phyloP scores from a whole-genome alignment of 345 rosid genomes.

The Linum usitatissimum region DNA sequence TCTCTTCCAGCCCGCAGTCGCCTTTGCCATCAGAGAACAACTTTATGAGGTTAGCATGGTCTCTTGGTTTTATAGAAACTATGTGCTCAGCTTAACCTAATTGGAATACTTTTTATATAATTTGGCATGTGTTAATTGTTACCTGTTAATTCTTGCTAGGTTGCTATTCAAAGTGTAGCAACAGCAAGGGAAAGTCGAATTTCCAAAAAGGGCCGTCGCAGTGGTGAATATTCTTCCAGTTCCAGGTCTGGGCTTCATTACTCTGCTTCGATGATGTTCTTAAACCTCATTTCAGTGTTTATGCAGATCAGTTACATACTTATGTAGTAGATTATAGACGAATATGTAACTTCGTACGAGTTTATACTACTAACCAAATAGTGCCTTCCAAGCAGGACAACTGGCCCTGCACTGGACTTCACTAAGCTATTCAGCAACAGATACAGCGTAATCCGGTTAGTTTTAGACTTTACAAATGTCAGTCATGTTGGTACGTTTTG shows the following conservation, averaged over 20 bases:
- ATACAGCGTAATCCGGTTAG: constrained; percentile 73
- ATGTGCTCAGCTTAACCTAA: constrained; percentile 6
- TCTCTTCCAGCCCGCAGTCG: constrained; percentile 74
- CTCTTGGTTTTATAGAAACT: background rate
- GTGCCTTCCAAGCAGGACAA: constrained; percentile 44
- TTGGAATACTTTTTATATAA: background rate
- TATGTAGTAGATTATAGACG: background rate
- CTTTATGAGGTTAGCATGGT: constrained; percentile 60
- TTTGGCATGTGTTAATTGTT: background rate
- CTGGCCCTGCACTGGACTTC: constrained; percentile 66
- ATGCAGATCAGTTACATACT: background rate
- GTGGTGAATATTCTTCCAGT: constrained; percentile 45
- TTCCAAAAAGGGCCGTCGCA: constrained; percentile 81
- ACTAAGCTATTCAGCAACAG: constrained; percentile 79
- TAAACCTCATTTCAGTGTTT: background rate
- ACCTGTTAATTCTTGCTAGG: constrained; percentile 29
- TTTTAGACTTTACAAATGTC: background rate
- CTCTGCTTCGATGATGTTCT: background rate
- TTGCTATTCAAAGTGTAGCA: constrained; percentile 76
- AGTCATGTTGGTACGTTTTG: background rate
- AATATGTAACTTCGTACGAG: background rate
- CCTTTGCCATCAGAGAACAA: constrained; percentile 91
- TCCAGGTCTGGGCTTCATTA: constrained; percentile 36
- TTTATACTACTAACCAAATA: background rate
- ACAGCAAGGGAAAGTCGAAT: constrained; percentile 79